Evolutionary conservation across 805 yeast species (phyloP).

Genomic region (Ogataea nonfermentans): DNA sequence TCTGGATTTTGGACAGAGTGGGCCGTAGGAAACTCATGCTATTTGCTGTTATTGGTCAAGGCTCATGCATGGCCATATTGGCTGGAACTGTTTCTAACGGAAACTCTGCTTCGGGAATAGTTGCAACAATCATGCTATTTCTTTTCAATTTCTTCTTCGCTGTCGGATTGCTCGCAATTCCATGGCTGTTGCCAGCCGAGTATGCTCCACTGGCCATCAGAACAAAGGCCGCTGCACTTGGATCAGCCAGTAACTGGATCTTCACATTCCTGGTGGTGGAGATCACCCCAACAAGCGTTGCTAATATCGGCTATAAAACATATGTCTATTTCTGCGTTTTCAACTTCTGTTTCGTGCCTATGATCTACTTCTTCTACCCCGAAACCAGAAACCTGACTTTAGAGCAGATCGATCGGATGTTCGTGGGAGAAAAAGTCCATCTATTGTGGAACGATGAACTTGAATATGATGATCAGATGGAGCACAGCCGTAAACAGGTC

Average conservation of each 20-base stretch:
- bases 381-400: constrained; percentile 68
- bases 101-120: constrained; percentile 43
- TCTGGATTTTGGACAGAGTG: constrained; percentile 48
- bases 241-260: constrained; percentile 73
- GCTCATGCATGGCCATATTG: constrained; percentile 55
- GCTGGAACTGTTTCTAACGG: constrained; percentile 47
- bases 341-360: constrained; percentile 54
- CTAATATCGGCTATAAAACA: constrained; percentile 49
- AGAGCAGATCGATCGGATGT: constrained; percentile 67
- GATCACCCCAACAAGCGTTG: constrained; percentile 54
- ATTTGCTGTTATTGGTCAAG: constrained; percentile 63
- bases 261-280: constrained; percentile 69
- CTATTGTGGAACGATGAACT: constrained; percentile 15
- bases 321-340: constrained; percentile 53
- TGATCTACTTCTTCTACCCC: constrained; percentile 53
- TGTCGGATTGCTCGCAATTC: constrained; percentile 62
- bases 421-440: constrained; percentile 26
- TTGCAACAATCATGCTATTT: constrained; percentile 52
- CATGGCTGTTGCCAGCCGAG: constrained; percentile 47
- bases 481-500: background rate
- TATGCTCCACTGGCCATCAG: constrained; percentile 67
- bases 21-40: constrained; percentile 67
- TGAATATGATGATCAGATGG: constrained; percentile 4
- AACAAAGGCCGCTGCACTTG: constrained; percentile 63
- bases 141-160: constrained; percentile 71